Base-by-base conservation (phyloP, 148 eudicot genomes). In the Beta vulgaris region DNA sequence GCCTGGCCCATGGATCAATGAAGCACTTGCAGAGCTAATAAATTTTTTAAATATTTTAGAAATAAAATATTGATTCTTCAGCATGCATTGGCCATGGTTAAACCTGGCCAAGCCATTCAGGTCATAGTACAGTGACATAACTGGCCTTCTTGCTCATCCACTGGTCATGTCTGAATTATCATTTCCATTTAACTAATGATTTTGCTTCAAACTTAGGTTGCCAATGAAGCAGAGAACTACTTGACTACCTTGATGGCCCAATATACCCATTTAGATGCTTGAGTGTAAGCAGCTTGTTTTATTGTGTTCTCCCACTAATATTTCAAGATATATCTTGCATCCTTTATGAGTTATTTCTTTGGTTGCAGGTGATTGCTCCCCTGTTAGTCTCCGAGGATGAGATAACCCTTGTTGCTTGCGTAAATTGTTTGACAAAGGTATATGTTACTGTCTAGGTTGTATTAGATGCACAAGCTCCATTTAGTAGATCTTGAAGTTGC, bases 391-490 rank as follows among this genome's bases (percentile, higher is more conserved):
- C 92, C 9, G 99, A 91, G 53, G 97, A 95, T 73, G 97, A 95
- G 76, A 95, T 86, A 86, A 90, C 93, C 84, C 94, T 95, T 57
- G 96, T 95, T 71, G 86, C 97, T 55, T 88, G 85, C 87, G 84
- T 95, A 71, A 95, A 92, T 85, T 87, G 91, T 79, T 79, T 95
- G 76, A 95, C 99, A 69, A 95, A 95, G 99, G 99, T 95, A 25
- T 69, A 40, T 80, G 40, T 4, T 34, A 35, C 49, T 43, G 13
- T 54, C 60, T 48, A 29, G 35, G 57, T 39, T 77, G 3, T 32
- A 13, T 81, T 55, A 34, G 28, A 46, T 55, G 25, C 9, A 42
- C 14, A 12, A 25, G 14, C 4, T 58, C 28, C 34, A 12, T 19
- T 28, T 12, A 25, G 14, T 3, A 10, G 32, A 57, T 10, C 43